Conservation (phyloP, 345 rosid species). For the Mercurialis annua region DNA sequence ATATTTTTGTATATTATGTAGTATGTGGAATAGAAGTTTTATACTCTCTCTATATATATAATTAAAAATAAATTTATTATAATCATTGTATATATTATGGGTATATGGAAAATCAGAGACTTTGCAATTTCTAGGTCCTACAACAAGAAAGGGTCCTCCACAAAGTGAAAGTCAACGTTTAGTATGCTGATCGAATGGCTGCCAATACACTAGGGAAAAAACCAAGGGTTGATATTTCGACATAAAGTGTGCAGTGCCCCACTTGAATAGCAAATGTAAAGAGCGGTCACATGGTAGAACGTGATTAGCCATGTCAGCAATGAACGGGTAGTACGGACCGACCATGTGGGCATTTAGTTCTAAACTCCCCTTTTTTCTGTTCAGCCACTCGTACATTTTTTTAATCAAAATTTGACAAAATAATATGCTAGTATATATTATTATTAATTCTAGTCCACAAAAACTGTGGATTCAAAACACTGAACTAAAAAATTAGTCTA, state of each 20-base stretch:
- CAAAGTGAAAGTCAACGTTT: not conserved
- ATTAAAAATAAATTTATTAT: no score
- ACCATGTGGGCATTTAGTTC: not conserved
- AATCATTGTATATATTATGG: no score
- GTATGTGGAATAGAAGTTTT: no score
- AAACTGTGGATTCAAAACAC: not conserved
- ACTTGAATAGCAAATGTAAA: not conserved
- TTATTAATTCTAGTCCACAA: not conserved
- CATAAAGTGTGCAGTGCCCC: not conserved
- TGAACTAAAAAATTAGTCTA: no score
- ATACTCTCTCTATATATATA: no score
- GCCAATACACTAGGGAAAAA: not conserved
- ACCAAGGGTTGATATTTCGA: not conserved
- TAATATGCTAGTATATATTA: not conserved
- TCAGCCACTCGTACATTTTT: not conserved
- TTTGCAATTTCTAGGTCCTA: not conserved
- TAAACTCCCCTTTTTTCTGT: not conserved
- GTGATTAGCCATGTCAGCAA: slow-evolving; percentile 5
- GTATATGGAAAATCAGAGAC: not conserved
- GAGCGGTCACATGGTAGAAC: slow-evolving; percentile 27
- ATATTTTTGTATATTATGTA: no score
- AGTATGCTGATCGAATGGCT: slow-evolving; percentile 1
- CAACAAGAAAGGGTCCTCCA: no score
- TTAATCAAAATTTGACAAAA: not conserved
- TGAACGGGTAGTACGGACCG: not conserved